Evolutionary conservation across 495 filamentous ascomycete species (phyloP).

Genomic region (Pyrenopolyporus hunteri): DNA sequence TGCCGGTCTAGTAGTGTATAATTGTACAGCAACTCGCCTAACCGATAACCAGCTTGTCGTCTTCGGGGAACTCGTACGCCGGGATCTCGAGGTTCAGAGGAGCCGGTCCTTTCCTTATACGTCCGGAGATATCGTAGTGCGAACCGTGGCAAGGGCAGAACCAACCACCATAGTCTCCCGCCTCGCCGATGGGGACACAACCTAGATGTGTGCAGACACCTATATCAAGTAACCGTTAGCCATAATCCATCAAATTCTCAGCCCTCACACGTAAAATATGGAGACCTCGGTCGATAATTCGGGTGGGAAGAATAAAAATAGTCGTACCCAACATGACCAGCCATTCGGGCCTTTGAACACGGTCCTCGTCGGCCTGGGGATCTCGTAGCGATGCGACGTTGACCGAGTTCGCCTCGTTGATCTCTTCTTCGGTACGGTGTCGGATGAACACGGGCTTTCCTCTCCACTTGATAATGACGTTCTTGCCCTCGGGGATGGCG

Average conservation of each 20-base stretch:
- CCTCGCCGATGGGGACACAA: slow-evolving; percentile 98
- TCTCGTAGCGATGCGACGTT: slow-evolving; percentile 83
- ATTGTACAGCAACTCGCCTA: slow-evolving; percentile 52
- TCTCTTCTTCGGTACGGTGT: slow-evolving; percentile 89
- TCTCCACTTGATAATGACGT: slow-evolving; percentile 99
- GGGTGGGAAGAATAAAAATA: slow-evolving; percentile 3
- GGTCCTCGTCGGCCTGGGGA: slow-evolving; percentile 87
- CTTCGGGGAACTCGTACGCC: slow-evolving; percentile 82
- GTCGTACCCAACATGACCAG: slow-evolving; percentile 93
- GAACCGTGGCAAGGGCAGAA: slow-evolving; percentile 99
- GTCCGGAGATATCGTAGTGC: slow-evolving; percentile 99
- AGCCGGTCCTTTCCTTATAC: slow-evolving; percentile 93
- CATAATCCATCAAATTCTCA: neutral
- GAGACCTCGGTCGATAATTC: neutral
- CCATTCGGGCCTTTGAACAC: slow-evolving; percentile 98
- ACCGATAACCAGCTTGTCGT: slow-evolving; percentile 80
- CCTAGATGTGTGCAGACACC: slow-evolving; percentile 98
- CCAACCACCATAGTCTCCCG: slow-evolving; percentile 97
- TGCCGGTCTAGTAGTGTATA: slow-evolving; percentile 35
- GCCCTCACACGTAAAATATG: neutral
- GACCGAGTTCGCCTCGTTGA: slow-evolving; percentile 79
- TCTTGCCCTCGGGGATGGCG: slow-evolving; percentile 98
- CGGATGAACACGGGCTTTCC: slow-evolving; percentile 99
- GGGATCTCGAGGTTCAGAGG: slow-evolving; percentile 98
- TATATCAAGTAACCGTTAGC: slow-evolving; percentile 42